phyloP scores from a whole-genome alignment of 768 basidiomycete genomes.

The Boletus huronensis region DNA sequence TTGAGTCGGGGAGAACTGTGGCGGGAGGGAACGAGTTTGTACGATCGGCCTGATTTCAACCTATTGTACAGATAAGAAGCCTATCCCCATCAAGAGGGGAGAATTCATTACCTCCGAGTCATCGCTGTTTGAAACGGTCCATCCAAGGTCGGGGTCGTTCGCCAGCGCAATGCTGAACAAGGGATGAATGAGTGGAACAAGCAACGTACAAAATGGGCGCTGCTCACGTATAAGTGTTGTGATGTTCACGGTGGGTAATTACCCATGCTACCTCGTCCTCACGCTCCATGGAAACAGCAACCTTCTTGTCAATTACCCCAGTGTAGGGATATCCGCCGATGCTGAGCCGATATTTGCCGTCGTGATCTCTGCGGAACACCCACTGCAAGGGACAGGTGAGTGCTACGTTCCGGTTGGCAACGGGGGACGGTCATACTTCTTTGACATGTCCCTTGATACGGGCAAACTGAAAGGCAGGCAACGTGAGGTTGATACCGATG shows the following conservation, averaged over 20 bases:
- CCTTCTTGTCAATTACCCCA: neutral
- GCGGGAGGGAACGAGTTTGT: fast-evolving
- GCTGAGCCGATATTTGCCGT: neutral
- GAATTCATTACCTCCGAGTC: neutral
- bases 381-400: neutral
- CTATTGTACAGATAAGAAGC: neutral
- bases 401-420: neutral
- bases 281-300: neutral
- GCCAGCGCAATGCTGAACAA: neutral
- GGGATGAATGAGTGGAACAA: neutral
- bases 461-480: neutral
- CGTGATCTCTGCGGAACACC: neutral
- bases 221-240: neutral
- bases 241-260: neutral
- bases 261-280: neutral
- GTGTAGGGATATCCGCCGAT: neutral
- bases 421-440: neutral
- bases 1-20: neutral
- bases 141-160: neutral
- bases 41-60: neutral
- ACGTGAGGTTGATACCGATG: neutral
- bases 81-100: neutral
- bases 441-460: neutral
- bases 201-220: too few species aligned
- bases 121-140: neutral